These are phyloP conservation scores for Starmerella asiatica DNA, from an alignment of 805 yeast genomes.

Conservation along the genomic window DNA sequence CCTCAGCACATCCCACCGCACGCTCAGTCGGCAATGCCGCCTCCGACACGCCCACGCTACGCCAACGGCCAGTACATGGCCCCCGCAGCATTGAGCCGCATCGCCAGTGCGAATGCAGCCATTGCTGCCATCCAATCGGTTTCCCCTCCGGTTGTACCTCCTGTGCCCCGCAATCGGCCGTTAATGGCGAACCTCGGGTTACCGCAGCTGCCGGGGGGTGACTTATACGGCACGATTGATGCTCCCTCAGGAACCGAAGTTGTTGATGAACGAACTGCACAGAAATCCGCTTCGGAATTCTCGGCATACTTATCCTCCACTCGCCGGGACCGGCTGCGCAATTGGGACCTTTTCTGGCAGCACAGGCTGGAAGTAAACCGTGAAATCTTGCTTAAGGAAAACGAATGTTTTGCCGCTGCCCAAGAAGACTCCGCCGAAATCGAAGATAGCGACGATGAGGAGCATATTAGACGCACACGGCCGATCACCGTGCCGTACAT, in stretches of 20 bases:
- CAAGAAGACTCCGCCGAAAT: slow-evolving; percentile 16
- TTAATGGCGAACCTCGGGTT: slow-evolving; percentile 14
- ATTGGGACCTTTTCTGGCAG: slow-evolving; percentile 28
- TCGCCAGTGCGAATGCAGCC: slow-evolving; percentile 20
- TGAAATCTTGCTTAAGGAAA: slow-evolving; percentile 16
- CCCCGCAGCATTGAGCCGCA: slow-evolving; percentile 10
- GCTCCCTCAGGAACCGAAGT: slow-evolving; percentile 6
- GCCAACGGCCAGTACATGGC: not conserved
- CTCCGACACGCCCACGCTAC: not conserved
- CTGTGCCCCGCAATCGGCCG: slow-evolving; percentile 16
- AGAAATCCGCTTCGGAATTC: slow-evolving; percentile 19
- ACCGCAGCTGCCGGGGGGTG: slow-evolving; percentile 21
- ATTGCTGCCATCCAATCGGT: slow-evolving; percentile 19
- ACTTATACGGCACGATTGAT: slow-evolving; percentile 18
- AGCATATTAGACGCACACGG: slow-evolving; percentile 10
- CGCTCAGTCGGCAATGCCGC: not conserved
- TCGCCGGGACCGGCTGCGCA: slow-evolving; percentile 22
- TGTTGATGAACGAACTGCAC: slow-evolving; percentile 21
- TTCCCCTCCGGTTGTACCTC: slow-evolving; percentile 14
- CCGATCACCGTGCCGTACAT: slow-evolving; percentile 17
- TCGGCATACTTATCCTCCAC: slow-evolving; percentile 20
- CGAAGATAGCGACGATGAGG: slow-evolving; percentile 19
- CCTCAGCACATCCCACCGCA: not conserved
- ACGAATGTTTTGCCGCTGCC: slow-evolving; percentile 19
- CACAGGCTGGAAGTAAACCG: slow-evolving; percentile 16